These are phyloP conservation scores for Mariannaea elegans DNA, from an alignment of 2,329 filamentous ascomycete genomes.

Conservation along the genomic window DNA sequence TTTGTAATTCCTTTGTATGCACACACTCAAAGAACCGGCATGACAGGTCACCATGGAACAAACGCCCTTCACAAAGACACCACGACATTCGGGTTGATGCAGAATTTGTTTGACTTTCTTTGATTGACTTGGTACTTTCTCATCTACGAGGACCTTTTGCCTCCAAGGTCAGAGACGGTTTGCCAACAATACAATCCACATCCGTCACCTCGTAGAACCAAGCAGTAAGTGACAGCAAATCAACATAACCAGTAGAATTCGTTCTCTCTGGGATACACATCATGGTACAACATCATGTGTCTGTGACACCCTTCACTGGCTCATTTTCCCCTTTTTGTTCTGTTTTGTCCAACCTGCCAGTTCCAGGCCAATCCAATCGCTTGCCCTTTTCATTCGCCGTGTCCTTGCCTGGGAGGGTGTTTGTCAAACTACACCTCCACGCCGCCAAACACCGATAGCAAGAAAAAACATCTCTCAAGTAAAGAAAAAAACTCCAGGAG, in stretches of 20 bases:
- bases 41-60: too few species aligned
- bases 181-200: too few species aligned
- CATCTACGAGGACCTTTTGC: too few species aligned
- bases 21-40: too few species aligned
- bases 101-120: too few species aligned
- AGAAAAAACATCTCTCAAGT: constrained; percentile 21
- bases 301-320: constrained; percentile 28
- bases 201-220: too few species aligned
- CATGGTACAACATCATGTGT: constrained; percentile 33
- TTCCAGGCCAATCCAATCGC: constrained; percentile 26
- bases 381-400: constrained; percentile 21
- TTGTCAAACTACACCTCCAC: constrained; percentile 19
- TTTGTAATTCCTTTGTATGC: not conserved
- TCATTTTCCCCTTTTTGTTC: constrained; percentile 14
- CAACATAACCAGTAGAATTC: constrained; percentile 3
- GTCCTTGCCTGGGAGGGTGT: constrained; percentile 13
- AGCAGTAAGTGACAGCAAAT: too few species aligned
- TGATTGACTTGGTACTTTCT: too few species aligned
- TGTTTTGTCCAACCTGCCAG: constrained; percentile 31
- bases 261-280: constrained; percentile 22
- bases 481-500: constrained; percentile 34
- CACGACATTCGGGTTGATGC: too few species aligned
- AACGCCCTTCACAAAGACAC: too few species aligned
- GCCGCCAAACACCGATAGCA: not conserved
- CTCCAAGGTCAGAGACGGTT: too few species aligned